Evolutionary conservation across 768 basidiomycete species (phyloP).

Genomic region (Naganishia vishniacii): DNA sequence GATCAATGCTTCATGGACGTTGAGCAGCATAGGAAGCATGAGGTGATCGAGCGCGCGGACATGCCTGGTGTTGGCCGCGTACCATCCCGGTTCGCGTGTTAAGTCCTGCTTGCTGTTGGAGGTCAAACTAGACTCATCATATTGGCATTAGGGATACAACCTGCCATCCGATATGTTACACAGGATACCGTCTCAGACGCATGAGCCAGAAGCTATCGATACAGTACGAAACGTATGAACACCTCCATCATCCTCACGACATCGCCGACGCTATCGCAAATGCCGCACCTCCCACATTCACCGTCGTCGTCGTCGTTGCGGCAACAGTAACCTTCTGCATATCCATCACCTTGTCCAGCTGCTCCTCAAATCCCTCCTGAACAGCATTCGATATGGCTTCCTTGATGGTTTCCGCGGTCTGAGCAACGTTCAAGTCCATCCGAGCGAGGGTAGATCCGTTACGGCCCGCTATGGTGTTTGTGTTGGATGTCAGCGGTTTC

Average conservation of each 20-base stretch:
- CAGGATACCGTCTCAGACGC: neutral
- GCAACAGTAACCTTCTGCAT: slow-evolving; percentile 1
- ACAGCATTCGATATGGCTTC: slow-evolving; percentile 14
- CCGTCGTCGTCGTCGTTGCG: neutral
- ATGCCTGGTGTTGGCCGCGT: too few species aligned
- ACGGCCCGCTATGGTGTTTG: neutral
- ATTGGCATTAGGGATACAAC: too few species aligned
- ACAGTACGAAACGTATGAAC: neutral
- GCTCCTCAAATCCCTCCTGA: slow-evolving; percentile 10
- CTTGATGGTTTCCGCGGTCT: neutral
- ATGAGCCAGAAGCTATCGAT: too few species aligned
- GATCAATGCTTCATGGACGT: too few species aligned
- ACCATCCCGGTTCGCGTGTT: too few species aligned
- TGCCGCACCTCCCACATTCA: neutral
- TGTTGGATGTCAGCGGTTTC: neutral
- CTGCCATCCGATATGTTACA: too few species aligned
- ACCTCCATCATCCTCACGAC: too few species aligned
- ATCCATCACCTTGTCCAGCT: slow-evolving; percentile 19
- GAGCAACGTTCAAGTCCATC: slow-evolving; percentile 13
- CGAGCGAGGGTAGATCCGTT: slow-evolving; percentile 5
- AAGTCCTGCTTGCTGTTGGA: too few species aligned
- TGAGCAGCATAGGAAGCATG: too few species aligned
- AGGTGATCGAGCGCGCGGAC: too few species aligned
- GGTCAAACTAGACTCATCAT: too few species aligned
- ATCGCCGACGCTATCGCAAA: neutral